Evolutionary conservation across 208 protist genomes (phyloP), one percentile per base, ranked within the genome.

Genomic region (Leishmania mexicana): DNA sequence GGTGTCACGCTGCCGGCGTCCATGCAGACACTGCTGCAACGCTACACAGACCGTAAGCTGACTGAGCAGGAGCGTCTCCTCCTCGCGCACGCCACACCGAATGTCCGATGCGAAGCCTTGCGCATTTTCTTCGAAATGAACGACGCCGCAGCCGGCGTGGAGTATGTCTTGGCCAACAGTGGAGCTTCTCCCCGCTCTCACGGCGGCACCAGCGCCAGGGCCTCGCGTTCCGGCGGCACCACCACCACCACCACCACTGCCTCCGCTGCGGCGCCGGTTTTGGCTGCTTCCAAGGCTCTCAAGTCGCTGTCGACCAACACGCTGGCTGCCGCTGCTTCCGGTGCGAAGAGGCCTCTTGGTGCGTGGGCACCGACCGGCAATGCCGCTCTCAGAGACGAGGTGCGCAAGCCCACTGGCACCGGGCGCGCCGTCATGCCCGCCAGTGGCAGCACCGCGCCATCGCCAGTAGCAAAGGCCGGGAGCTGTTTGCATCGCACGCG

Each of bases 81-180:
- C 24, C 83, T 95, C 24, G 76, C 81, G 1, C 8, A 45, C 53
- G 78, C 88, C 53, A 83, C 89, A 24, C 81, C 91, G 3, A 82
- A 82, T 15, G 77, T 85, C 3, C 91, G 93, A 31, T 95, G 90
- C 75, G 81, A 86, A 53, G 91, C 90, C 2, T 86, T 96, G 45
- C 85, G 88, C 15, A 88, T 93, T 79, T 84, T 94, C 53, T 93
- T 93, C 76, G 85, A 91, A n/a, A 88, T 87, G 49, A 80, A 81
- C 47, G 76, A 84, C 38, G 88, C 89, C 0, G 84, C 83, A 0
- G 83, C 88, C 6, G 85, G 84, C 13, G 70, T 92, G n/a, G 71
- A 76, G 74, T 93, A 92, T 79, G 83, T 94, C 24, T 40, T 96
- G 31, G 68, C 57, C 1, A 75, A 81, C 65, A 68, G 74, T 53